phyloP scores from a whole-genome alignment of 1,139 yeast genomes.

The Nakaseomyces bracarensis region DNA sequence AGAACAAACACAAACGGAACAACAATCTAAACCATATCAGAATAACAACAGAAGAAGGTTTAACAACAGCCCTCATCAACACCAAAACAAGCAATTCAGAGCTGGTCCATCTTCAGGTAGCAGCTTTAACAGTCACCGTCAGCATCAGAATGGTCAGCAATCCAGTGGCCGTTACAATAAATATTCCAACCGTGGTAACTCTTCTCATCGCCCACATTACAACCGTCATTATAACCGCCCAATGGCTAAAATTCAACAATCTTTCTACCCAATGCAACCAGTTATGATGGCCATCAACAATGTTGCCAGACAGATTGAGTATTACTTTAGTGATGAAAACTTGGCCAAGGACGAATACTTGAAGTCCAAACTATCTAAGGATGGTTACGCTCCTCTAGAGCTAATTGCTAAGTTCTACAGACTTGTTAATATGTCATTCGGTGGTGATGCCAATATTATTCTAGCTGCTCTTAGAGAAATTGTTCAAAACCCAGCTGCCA shows the following conservation, averaged over 20 bases:
- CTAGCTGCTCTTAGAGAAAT: constrained; percentile 32
- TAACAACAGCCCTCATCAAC: constrained; percentile 5
- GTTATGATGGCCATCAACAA: constrained; percentile 33
- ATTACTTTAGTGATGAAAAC: constrained; percentile 83
- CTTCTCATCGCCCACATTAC: constrained; percentile 6
- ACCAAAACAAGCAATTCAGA: constrained; percentile 5
- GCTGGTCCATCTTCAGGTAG: background rate
- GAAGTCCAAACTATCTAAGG: constrained; percentile 26
- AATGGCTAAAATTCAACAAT: constrained; percentile 15
- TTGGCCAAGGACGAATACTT: constrained; percentile 36
- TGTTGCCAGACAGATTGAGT: constrained; percentile 60
- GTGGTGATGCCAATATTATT: constrained; percentile 29
- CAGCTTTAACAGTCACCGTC: constrained; percentile 5
- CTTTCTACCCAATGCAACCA: constrained; percentile 19
- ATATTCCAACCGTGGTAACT: constrained; percentile 5
- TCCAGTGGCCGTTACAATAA: constrained; percentile 4
- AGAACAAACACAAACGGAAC: background rate
- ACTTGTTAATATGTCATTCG: constrained; percentile 30
- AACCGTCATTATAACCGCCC: constrained; percentile 12
- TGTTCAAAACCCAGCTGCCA: constrained; percentile 26
- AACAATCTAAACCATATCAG: background rate
- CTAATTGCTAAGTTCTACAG: constrained; percentile 30
- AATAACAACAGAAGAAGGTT: constrained; percentile 5
- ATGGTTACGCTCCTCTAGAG: constrained; percentile 30
- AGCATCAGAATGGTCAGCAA: constrained; percentile 8